Evolutionary conservation across 1,139 yeast genomes (phyloP), one percentile per base, ranked within the genome.

Genomic region (Suhomyces wounanorum): DNA sequence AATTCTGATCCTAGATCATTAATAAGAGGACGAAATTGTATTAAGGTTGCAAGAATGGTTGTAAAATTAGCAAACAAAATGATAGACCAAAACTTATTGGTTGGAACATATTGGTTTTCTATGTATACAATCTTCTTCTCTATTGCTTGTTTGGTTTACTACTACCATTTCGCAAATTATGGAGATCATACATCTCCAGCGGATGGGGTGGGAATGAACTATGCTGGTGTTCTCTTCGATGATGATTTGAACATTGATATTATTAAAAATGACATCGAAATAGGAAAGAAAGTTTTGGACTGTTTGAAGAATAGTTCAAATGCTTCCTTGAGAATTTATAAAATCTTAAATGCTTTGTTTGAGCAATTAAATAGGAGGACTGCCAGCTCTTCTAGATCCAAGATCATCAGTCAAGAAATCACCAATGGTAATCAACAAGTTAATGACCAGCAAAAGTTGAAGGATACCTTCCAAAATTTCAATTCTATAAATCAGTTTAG

Each of bases 71-170:
- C 96, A 0, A 85, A 88, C 63, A 94, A 88, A 58, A 83, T 91
- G 89, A 83, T 88, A 55, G 82, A 83, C 55, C 84, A 84, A 55
- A 79, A 87, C 54, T 77, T 89, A 62, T 73, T 91, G 50, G 83
- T 88, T 54, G 97, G 97, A 1, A 89, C 96, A 2, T 91, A 91
- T 66, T 90, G 97, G 97, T 91, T 90, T 64, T 86, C 95, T 14
- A 87, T 88, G 67, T 91, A 91, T 66, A 89, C 97, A 0, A 87
- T 91, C n/a, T 91, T 91, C 66, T 91, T 89, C 65, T 85, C 96
- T 3, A 91, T 91, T 50, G 96, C 97, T 0, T 89, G 96, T 59
- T 75, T 91, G 60, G 84, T 89, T 9, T 91, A 87, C 62, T 91
- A 89, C 64, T 88, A 85, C 52, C 96, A 89, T 66, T 95, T 88